phyloP scores from a whole-genome alignment of 2,329 filamentous ascomycete species.

The Fusarium succisae region DNA sequence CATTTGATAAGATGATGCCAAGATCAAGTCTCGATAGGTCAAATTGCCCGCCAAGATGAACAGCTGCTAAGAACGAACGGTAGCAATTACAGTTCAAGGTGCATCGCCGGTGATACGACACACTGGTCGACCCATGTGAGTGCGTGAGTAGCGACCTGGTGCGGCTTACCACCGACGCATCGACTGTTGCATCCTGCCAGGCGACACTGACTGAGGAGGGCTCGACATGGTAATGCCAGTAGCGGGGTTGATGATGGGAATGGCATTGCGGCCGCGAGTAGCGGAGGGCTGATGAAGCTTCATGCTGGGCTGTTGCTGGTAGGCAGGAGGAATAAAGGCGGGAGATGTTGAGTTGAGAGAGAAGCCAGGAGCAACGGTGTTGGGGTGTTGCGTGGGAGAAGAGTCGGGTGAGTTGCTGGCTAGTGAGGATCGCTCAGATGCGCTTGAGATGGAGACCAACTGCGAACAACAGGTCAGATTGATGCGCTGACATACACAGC shows the following conservation, averaged over 20 bases:
- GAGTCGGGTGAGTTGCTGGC: slow-evolving; percentile 93
- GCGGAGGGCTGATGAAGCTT: slow-evolving; percentile 93
- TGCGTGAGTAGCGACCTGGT: slow-evolving; percentile 42
- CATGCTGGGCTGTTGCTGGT: slow-evolving; percentile 72
- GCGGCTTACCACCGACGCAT: slow-evolving; percentile 64
- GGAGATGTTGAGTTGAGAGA: slow-evolving; percentile 75
- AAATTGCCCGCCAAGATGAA: slow-evolving; percentile 62
- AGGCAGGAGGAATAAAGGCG: slow-evolving; percentile 71
- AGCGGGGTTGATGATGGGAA: slow-evolving; percentile 95
- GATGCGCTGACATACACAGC: slow-evolving; percentile 17
- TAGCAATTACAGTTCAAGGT: slow-evolving; percentile 48
- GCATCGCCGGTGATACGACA: slow-evolving; percentile 50
- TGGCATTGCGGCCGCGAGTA: slow-evolving; percentile 90
- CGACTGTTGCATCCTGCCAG: slow-evolving; percentile 67
- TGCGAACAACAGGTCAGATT: slow-evolving; percentile 58
- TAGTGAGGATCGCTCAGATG: slow-evolving; percentile 92
- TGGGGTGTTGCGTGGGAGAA: slow-evolving; percentile 89
- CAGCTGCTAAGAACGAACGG: slow-evolving; percentile 55
- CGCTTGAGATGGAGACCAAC: slow-evolving; percentile 91
- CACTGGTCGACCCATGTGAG: slow-evolving; percentile 46
- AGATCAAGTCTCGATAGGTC: slow-evolving; percentile 46
- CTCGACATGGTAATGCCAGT: slow-evolving; percentile 90
- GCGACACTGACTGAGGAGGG: slow-evolving; percentile 79
- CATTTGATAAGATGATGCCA: slow-evolving; percentile 55
- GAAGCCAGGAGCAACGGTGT: slow-evolving; percentile 80